Percentiles rank a stretch among this genome's conserved stretches.
phyloP scores from a whole-genome alignment of 495 filamentous ascomycete genomes.

The Corynascus novoguineensis region DNA sequence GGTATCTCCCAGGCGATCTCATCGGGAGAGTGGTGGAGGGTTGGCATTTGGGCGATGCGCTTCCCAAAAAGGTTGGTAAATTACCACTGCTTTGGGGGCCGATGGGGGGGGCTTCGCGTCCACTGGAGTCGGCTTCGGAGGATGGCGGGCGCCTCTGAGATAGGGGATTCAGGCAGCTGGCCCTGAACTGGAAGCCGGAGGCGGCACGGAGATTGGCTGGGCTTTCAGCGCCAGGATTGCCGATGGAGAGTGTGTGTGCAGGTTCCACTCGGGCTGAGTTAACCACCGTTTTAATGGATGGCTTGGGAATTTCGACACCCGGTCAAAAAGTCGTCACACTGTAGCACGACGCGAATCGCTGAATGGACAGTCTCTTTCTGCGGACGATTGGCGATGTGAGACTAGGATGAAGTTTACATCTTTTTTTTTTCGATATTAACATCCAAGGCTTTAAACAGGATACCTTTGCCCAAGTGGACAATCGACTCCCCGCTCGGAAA shows the following conservation, averaged over 20 bases:
- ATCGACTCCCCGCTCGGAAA: neutral
- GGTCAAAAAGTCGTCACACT: neutral
- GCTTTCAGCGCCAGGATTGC: constrained; percentile 9
- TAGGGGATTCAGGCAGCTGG: constrained; percentile 14
- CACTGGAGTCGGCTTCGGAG: constrained; percentile 24
- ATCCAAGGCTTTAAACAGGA: neutral
- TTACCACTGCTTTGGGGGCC: constrained; percentile 19
- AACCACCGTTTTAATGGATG: constrained; percentile 13
- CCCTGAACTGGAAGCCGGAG: constrained; percentile 11
- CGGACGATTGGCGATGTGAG: neutral
- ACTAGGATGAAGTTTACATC: neutral
- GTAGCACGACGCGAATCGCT: neutral
- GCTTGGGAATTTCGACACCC: neutral
- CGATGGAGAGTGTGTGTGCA: neutral
- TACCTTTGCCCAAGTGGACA: neutral
- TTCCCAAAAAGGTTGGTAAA: constrained; percentile 28
- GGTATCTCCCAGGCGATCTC: constrained; percentile 29
- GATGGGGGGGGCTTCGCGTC: constrained; percentile 6
- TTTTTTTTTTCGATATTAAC: neutral
- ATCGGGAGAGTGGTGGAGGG: constrained; percentile 34
- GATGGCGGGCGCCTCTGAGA: constrained; percentile 28
- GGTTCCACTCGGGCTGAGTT: constrained; percentile 19
- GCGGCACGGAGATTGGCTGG: constrained; percentile 28
- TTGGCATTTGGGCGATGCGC: constrained; percentile 35
- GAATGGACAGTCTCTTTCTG: neutral